phyloP scores from a whole-genome alignment of 148 eudicot species.

The Persicaria maculosa region DNA sequence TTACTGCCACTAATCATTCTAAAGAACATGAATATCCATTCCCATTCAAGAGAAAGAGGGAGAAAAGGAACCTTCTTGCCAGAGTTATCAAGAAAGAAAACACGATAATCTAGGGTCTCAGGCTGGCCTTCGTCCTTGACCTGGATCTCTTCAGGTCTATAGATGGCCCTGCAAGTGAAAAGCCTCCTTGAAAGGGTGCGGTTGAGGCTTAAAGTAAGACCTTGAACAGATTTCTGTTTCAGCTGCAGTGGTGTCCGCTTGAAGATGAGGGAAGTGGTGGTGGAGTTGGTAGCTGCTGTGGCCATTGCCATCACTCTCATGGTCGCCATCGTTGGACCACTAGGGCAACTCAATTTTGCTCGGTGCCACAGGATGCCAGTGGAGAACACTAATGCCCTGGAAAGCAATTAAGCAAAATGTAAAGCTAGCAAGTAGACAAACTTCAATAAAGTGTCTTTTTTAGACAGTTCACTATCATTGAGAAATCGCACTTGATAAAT shows the following conservation, averaged over 20 bases:
- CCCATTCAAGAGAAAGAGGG: background rate
- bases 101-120: conserved; percentile 78
- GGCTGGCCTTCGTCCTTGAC: conserved; percentile 53
- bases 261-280: conserved; percentile 39
- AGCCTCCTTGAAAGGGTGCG: conserved; percentile 31
- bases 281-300: conserved; percentile 28
- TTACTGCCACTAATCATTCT: background rate
- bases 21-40: background rate
- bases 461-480: background rate
- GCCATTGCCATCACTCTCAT: conserved; percentile 26
- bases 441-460: conserved; percentile 6
- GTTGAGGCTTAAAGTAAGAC: conserved; percentile 27
- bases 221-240: conserved; percentile 18
- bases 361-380: background rate
- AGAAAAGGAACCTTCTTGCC: conserved; percentile 55
- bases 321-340: conserved; percentile 45
- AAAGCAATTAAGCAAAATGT: conserved; percentile 5
- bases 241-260: conserved; percentile 26
- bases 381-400: conserved; percentile 1
- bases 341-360: background rate
- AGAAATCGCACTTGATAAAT: background rate
- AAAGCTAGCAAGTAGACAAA: conserved; percentile 6
- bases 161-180: conserved; percentile 55
- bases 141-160: conserved; percentile 40
- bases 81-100: conserved; percentile 58